phyloP scores from a whole-genome alignment of 2,329 filamentous ascomycete genomes.

The Penicillium vulpinum region DNA sequence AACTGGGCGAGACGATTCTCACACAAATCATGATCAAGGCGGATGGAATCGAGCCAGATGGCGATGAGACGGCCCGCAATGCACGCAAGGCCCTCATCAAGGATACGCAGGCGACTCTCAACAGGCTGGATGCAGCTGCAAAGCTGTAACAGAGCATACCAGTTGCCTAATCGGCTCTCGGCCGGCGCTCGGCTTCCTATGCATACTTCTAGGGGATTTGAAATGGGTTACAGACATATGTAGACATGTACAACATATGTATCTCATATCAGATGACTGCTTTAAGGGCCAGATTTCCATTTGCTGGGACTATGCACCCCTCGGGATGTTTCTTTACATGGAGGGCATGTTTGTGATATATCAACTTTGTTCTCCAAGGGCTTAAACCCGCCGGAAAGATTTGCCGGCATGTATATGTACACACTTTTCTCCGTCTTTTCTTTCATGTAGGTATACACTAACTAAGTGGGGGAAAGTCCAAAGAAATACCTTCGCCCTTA shows the following conservation, averaged over 20 bases:
- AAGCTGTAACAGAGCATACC: slow-evolving; percentile 13
- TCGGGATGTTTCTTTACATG: slow-evolving; percentile 5
- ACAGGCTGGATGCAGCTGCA: slow-evolving; percentile 37
- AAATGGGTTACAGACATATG: neutral
- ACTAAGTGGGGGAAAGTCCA: neutral
- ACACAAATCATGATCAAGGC: slow-evolving; percentile 54
- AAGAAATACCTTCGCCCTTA: neutral
- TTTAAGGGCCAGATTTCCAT: neutral
- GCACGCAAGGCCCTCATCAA: slow-evolving; percentile 50
- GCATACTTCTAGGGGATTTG: slow-evolving; percentile 1
- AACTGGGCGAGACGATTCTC: slow-evolving; percentile 46
- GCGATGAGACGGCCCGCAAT: slow-evolving; percentile 57
- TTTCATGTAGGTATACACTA: neutral
- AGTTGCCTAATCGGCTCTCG: neutral
- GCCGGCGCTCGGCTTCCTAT: too few relatives aligned
- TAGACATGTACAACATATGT: neutral
- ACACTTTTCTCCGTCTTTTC: neutral
- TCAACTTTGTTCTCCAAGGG: slow-evolving; percentile 6
- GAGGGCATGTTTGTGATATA: slow-evolving; percentile 6
- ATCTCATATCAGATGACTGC: neutral
- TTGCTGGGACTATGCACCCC: slow-evolving; percentile 1
- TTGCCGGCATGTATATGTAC: neutral
- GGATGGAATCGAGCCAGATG: slow-evolving; percentile 72
- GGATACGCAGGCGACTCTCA: slow-evolving; percentile 44
- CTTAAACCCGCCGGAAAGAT: slow-evolving; percentile 3